Conservation (phyloP, 2,329 filamentous ascomycete genomes). For the Clonostachys solani region DNA sequence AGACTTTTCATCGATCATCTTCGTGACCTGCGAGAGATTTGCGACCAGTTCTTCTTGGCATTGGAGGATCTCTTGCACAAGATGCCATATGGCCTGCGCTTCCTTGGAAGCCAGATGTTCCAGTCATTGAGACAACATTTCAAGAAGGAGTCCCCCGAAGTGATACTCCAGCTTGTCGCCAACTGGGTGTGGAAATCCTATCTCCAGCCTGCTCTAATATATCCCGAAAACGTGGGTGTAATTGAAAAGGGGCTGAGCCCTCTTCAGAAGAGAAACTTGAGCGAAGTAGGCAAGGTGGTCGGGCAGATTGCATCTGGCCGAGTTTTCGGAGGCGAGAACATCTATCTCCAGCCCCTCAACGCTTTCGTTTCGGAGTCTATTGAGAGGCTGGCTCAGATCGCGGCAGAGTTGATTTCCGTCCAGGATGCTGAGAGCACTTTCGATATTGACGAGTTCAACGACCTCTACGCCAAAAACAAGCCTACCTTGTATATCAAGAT, state of each 20-base stretch:
- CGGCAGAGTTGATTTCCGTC: slow-evolving; percentile 74
- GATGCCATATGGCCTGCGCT: slow-evolving; percentile 91
- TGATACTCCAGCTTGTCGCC: slow-evolving; percentile 77
- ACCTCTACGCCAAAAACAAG: slow-evolving; percentile 92
- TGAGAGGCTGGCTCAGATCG: slow-evolving; percentile 71
- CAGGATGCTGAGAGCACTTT: slow-evolving; percentile 87
- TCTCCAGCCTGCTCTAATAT: slow-evolving; percentile 81
- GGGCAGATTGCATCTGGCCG: slow-evolving; percentile 84
- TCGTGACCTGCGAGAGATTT: slow-evolving; percentile 89
- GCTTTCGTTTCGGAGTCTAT: slow-evolving; percentile 85
- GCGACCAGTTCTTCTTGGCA: slow-evolving; percentile 80
- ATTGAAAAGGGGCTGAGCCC: slow-evolving; percentile 86
- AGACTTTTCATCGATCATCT: slow-evolving; percentile 92
- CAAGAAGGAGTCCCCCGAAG: slow-evolving; percentile 70
- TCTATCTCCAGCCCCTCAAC: slow-evolving; percentile 93
- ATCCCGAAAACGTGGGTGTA: slow-evolving; percentile 89
- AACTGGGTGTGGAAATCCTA: slow-evolving; percentile 96
- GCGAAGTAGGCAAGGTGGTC: slow-evolving; percentile 87
- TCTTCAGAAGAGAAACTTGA: slow-evolving; percentile 86
- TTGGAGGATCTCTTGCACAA: slow-evolving; percentile 80
- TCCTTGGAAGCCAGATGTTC: slow-evolving; percentile 81
- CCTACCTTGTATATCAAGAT: slow-evolving; percentile 99
- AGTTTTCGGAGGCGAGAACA: slow-evolving; percentile 88
- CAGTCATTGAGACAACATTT: slow-evolving; percentile 74
- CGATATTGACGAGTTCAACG: slow-evolving; percentile 98